Percentiles rank a stretch among this genome's conserved stretches.
phyloP scores from a whole-genome alignment of 805 yeast species.

The Ogataea zsoltii region DNA sequence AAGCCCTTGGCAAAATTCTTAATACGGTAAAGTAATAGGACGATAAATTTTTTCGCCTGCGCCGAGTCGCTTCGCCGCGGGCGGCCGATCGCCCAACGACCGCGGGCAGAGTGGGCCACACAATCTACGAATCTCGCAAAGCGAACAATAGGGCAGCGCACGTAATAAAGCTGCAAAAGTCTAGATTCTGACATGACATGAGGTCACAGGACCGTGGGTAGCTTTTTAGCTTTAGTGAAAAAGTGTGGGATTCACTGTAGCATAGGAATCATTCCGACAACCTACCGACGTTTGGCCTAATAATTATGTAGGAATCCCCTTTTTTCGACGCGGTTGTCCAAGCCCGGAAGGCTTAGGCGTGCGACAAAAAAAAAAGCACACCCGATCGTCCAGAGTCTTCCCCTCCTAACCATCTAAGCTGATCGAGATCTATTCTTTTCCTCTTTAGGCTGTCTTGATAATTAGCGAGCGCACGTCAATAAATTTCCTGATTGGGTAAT shows the following conservation, averaged over 20 bases:
- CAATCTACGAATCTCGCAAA: not conserved
- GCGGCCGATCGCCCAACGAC: not conserved
- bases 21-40: no score
- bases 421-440: constrained; percentile 1
- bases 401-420: not conserved
- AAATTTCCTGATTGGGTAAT: not conserved
- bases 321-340: no score
- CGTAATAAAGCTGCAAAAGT: constrained; percentile 4
- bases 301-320: no score
- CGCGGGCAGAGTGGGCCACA: not conserved
- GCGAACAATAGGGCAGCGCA: constrained; percentile 2
- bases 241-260: no score
- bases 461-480: constrained; percentile 5
- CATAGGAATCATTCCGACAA: no score
- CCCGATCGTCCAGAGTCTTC: not conserved
- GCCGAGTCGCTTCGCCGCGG: not conserved
- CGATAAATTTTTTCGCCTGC: no score
- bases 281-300: no score
- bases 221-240: no score
- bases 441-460: not conserved
- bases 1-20: no score
- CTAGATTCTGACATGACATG: not conserved
- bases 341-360: no score
- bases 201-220: not conserved
- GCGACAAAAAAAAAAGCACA: no score